Conservation (phyloP, 805 yeast genomes). For the Komagataella phaffii region DNA sequence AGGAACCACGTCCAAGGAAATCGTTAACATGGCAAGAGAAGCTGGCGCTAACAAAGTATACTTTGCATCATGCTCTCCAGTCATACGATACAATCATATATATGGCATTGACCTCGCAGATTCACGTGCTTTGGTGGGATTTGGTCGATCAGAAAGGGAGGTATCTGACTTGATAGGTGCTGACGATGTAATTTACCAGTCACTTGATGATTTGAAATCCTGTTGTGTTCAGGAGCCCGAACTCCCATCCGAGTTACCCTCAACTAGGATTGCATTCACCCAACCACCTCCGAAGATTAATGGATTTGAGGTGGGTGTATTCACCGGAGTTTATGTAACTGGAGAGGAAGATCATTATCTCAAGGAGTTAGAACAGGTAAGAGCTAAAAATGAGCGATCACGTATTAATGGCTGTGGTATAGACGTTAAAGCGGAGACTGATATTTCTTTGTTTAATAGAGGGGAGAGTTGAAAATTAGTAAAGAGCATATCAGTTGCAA, state of each 20-base stretch:
- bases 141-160: conserved; percentile 57
- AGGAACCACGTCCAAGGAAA: conserved; percentile 95
- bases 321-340: conserved; percentile 90
- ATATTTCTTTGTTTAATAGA: conserved; percentile 41
- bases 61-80: conserved; percentile 96
- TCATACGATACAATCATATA: conserved; percentile 91
- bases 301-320: conserved; percentile 90
- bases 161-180: conserved; percentile 76
- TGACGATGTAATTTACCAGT: conserved; percentile 82
- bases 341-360: conserved; percentile 80
- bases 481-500: conserved; percentile 9
- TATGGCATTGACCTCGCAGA: conserved; percentile 98
- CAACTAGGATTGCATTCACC: conserved; percentile 20
- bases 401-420: conserved; percentile 30
- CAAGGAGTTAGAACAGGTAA: conserved; percentile 65
- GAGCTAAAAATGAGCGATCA: conserved; percentile 62
- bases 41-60: conserved; percentile 95
- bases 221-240: conserved; percentile 43
- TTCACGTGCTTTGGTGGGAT: conserved; percentile 86
- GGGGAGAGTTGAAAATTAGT: conserved; percentile 24
- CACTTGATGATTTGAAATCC: conserved; percentile 65
- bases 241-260: conserved; percentile 17
- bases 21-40: conserved; percentile 95
- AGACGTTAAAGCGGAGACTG: conserved; percentile 71
- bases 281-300: conserved; percentile 22